Evolutionary conservation across 495 filamentous ascomycete genomes (phyloP).

Genomic region (Aspergillus carlsbadensis): DNA sequence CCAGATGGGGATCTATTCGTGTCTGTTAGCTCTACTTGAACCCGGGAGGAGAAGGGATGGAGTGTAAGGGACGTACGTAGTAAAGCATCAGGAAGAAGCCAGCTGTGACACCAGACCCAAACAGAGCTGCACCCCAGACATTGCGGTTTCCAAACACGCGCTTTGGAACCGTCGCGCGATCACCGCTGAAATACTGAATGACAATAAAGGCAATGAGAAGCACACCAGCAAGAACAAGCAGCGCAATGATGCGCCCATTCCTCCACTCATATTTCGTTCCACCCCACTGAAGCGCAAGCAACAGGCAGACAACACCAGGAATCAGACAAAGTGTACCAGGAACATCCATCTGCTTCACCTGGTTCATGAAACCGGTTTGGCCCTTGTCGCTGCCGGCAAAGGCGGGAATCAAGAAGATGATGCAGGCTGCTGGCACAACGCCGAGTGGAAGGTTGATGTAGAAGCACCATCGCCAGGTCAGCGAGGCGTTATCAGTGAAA

Average conservation of each 20-base stretch:
- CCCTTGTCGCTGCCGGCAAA: constrained; percentile 14
- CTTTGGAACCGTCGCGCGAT: constrained; percentile 54
- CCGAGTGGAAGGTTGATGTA: constrained; percentile 73
- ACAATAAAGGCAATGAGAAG: constrained; percentile 42
- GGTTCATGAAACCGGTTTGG: constrained; percentile 10
- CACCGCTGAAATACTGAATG: constrained; percentile 45
- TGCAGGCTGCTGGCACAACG: constrained; percentile 52
- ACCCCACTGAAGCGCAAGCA: constrained; percentile 44
- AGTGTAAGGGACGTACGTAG: constrained; percentile 3
- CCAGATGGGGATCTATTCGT: constrained; percentile 68
- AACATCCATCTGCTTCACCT: constrained; percentile 25
- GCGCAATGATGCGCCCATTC: constrained; percentile 50
- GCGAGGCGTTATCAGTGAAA: constrained; percentile 44
- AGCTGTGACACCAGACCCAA: constrained; percentile 22
- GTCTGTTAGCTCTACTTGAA: not conserved
- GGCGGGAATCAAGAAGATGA: constrained; percentile 47
- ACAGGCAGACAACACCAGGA: constrained; percentile 31
- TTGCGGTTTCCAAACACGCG: constrained; percentile 54
- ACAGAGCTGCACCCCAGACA: constrained; percentile 46
- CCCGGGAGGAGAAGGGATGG: not conserved
- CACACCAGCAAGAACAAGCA: constrained; percentile 49
- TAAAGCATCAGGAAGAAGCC: constrained; percentile 30
- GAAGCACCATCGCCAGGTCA: constrained; percentile 83
- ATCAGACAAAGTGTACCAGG: constrained; percentile 29
- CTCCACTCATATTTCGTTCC: constrained; percentile 44